These are phyloP conservation scores for Mycena albidolilacea DNA, from an alignment of 768 basidiomycete genomes.

Conservation along the genomic window DNA sequence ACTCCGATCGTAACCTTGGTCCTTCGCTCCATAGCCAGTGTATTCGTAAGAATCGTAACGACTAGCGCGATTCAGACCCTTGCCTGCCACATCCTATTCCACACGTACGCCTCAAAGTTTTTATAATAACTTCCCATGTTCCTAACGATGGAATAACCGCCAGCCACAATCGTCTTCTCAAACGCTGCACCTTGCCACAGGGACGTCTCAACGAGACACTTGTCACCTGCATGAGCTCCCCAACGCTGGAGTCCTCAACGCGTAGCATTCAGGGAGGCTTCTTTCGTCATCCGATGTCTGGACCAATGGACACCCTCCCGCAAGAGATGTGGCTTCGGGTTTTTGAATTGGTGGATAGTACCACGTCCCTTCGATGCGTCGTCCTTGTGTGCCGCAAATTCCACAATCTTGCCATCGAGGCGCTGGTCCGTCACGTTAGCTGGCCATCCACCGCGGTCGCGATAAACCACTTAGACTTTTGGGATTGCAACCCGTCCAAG, in stretches of 20 bases:
- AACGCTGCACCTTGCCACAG: too few relatives aligned
- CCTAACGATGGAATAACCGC: too few relatives aligned
- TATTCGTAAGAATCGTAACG: too few relatives aligned
- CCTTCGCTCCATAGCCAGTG: too few relatives aligned
- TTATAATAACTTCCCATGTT: too few relatives aligned
- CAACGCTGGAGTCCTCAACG: not conserved
- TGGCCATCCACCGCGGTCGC: conserved; percentile 19
- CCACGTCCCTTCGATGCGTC: conserved; percentile 15
- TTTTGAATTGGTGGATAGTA: conserved; percentile 14
- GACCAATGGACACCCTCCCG: conserved; percentile 16
- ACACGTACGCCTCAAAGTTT: too few relatives aligned
- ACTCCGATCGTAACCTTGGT: too few relatives aligned
- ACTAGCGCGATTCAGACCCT: too few relatives aligned
- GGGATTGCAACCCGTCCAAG: conserved; percentile 20
- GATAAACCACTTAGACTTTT: conserved; percentile 23
- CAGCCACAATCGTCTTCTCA: too few relatives aligned
- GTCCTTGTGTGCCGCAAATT: conserved; percentile 26
- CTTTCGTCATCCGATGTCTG: not conserved
- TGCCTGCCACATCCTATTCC: too few relatives aligned
- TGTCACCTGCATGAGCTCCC: too few relatives aligned
- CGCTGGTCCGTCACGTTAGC: conserved; percentile 21
- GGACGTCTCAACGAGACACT: too few relatives aligned
- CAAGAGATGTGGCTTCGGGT: conserved; percentile 33
- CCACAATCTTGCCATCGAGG: conserved; percentile 19
- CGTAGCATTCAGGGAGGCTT: not conserved